phyloP scores from a whole-genome alignment of 352 stramenopile genomes.

The Globisporangium cederbergense region DNA sequence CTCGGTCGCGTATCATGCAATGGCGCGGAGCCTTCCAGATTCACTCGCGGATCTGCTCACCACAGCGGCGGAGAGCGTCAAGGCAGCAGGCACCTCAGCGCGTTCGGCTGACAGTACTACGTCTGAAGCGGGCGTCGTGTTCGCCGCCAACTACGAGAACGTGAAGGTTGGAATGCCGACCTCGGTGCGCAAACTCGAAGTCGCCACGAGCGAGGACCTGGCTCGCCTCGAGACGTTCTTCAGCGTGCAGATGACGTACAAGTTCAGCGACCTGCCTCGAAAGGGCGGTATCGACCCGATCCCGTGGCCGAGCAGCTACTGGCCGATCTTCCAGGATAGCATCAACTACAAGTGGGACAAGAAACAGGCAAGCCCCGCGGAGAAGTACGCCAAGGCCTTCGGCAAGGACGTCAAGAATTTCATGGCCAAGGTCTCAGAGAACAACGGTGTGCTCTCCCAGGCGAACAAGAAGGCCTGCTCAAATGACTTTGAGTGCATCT shows the following conservation, averaged over 20 bases:
- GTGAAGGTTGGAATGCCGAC: neutral
- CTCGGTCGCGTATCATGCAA: conserved; percentile 10
- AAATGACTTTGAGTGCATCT: conserved; percentile 26
- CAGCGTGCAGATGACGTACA: conserved; percentile 27
- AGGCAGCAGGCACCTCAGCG: neutral
- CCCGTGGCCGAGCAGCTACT: conserved; percentile 65
- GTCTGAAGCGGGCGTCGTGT: neutral
- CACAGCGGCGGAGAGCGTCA: neutral
- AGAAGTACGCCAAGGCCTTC: conserved; percentile 52
- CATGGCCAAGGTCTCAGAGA: conserved; percentile 38
- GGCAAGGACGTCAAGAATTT: conserved; percentile 29
- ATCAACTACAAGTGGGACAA: conserved; percentile 53
- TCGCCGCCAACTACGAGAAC: conserved; percentile 9
- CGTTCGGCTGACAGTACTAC: neutral
- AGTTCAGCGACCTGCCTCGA: conserved; percentile 38
- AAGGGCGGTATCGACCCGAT: conserved; percentile 33
- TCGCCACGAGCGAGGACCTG: conserved; percentile 30
- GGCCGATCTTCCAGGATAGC: conserved; percentile 51
- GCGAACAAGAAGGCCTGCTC: conserved; percentile 25
- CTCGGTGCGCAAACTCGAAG: conserved; percentile 7
- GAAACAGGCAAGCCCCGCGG: conserved; percentile 32
- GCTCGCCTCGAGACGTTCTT: conserved; percentile 48
- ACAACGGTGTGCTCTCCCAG: conserved; percentile 39
- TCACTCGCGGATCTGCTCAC: conserved; percentile 13
- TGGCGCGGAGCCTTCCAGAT: conserved; percentile 12